Evolutionary conservation across 73 alveolate genomes (phyloP).

Genomic region (Paraurostyla sp.): DNA sequence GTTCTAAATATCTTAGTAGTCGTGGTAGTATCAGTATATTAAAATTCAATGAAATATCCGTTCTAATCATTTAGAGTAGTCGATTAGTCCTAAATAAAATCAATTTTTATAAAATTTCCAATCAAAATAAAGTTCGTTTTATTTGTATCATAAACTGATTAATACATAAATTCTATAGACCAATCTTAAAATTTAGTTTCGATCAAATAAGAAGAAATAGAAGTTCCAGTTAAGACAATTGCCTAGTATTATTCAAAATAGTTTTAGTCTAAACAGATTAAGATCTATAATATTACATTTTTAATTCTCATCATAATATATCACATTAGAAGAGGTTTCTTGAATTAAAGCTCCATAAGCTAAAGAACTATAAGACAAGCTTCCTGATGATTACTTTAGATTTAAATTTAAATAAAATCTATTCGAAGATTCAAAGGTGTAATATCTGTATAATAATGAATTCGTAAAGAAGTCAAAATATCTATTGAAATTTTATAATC

Average conservation of each 20-base stretch:
- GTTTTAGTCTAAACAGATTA: neutral
- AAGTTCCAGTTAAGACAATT: neutral
- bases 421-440: neutral
- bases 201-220: neutral
- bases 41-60: neutral
- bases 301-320: neutral
- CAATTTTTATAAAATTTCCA: slow-evolving; percentile 2
- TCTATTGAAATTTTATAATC: neutral
- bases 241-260: neutral
- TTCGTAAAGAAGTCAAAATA: slow-evolving; percentile 1
- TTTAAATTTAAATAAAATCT: neutral
- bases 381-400: neutral
- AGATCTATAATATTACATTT: neutral
- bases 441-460: neutral
- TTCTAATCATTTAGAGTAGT: neutral
- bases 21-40: neutral
- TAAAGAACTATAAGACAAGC: neutral
- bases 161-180: slow-evolving; percentile 50
- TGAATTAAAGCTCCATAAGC: neutral
- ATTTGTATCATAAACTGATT: neutral
- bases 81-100: neutral
- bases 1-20: neutral
- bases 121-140: neutral
- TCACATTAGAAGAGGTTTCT: too few species aligned
- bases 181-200: neutral